phyloP scores from a whole-genome alignment of 73 alveolate species.

The Vitrella brassicaformis region DNA sequence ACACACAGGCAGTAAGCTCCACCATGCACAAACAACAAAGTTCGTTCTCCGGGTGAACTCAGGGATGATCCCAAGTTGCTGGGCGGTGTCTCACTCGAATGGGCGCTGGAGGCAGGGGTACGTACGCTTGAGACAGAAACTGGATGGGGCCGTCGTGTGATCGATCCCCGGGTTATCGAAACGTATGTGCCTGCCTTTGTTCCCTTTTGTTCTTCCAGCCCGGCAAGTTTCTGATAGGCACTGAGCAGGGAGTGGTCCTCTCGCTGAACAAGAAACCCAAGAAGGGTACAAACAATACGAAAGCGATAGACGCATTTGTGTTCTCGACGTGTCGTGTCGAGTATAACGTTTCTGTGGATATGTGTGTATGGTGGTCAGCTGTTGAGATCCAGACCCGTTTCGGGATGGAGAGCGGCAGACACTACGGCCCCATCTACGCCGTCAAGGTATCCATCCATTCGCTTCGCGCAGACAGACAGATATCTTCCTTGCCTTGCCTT shows the following conservation, averaged over 20 bases:
- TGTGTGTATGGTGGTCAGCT: constrained; percentile 10
- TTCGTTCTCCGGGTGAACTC: neutral
- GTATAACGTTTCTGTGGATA: neutral
- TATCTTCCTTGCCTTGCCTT: too few species aligned
- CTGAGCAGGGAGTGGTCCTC: constrained; percentile 87
- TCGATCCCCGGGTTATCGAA: neutral
- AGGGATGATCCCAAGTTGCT: neutral
- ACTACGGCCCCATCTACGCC: constrained; percentile 85
- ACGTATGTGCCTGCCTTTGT: neutral
- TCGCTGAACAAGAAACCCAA: constrained; percentile 81
- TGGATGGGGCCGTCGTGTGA: too few species aligned
- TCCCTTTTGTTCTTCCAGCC: constrained; percentile 44
- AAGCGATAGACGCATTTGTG: too few species aligned
- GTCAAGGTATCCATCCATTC: too few species aligned
- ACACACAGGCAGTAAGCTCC: neutral
- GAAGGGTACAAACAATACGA: too few species aligned
- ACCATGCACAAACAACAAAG: too few species aligned
- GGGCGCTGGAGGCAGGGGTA: neutral
- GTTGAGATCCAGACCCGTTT: constrained; percentile 82
- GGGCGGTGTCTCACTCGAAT: neutral
- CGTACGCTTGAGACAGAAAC: too few species aligned
- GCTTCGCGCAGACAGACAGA: too few species aligned
- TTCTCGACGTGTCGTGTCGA: too few species aligned
- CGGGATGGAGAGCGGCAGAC: constrained; percentile 89
- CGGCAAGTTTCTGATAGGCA: constrained; percentile 81